These are phyloP conservation scores for Rhizopus microsporus DNA, from an alignment of 371 early-diverging fungal species.

Conservation along the genomic window DNA sequence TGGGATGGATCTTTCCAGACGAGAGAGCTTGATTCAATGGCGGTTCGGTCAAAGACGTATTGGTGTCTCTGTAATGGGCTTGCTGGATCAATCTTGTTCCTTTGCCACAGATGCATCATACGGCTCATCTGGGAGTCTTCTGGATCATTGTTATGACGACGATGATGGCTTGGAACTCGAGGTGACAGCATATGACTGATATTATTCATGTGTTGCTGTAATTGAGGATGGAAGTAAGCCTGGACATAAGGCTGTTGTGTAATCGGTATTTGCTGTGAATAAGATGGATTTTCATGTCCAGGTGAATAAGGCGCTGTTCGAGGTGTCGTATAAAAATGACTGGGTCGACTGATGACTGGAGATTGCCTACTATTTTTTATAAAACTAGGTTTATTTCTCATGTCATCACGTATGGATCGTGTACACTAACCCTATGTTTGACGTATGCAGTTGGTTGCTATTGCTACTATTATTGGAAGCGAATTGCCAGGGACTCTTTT, in stretches of 20 bases:
- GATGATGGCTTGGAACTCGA: conserved; percentile 11
- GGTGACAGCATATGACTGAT: conserved; percentile 36
- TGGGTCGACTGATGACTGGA: conserved; percentile 14
- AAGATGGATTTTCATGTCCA: background rate
- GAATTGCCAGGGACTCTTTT: conserved; percentile 20
- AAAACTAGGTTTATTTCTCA: background rate
- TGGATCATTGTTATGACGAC: conserved; percentile 1
- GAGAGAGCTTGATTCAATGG: conserved; percentile 28
- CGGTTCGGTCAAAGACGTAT: conserved; percentile 18
- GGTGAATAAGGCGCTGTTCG: background rate
- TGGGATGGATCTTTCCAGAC: conserved; percentile 23
- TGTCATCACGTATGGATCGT: too few relatives aligned
- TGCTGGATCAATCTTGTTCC: conserved; percentile 17
- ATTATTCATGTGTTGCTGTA: conserved; percentile 24
- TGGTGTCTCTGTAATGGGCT: background rate
- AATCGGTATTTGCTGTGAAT: background rate
- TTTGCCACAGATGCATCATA: conserved; percentile 25
- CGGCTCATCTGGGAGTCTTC: conserved; percentile 20
- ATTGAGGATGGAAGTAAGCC: conserved; percentile 6
- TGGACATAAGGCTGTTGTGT: background rate
- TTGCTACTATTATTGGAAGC: conserved; percentile 15
- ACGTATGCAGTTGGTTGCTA: background rate
- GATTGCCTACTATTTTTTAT: conserved; percentile 18
- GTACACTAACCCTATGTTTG: too few relatives aligned
- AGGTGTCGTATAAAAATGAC: background rate